A percentile compares a stretch with the other conserved stretches of the same genome.
phyloP scores from a whole-genome alignment of 257 asterid species.

The Scutellaria minor region DNA sequence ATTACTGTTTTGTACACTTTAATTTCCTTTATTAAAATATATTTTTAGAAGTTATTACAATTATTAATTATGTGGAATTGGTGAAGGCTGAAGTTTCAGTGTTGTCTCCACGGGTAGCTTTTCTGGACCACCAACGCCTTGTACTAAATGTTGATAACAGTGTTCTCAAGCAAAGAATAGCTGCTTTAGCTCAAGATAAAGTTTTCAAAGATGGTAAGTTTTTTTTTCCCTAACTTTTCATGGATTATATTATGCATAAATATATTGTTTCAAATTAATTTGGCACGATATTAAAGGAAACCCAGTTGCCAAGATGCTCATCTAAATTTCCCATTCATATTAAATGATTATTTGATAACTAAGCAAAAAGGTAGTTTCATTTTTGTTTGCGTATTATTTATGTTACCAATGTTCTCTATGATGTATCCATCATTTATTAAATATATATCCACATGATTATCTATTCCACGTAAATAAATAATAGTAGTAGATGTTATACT shows the following conservation, averaged over 20 bases:
- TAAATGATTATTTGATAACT: no score
- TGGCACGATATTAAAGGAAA: no score
- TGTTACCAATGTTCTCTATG: no score
- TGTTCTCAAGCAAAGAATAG: conserved; percentile 91
- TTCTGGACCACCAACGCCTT: conserved; percentile 91
- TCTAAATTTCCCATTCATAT: no score
- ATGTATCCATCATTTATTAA: neutral
- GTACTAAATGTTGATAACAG: conserved; percentile 84
- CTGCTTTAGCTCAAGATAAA: conserved; percentile 95
- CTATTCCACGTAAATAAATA: neutral
- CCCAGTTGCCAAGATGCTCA: no score
- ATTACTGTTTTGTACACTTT: neutral
- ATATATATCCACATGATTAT: neutral
- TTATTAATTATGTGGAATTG: neutral
- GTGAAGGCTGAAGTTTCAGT: conserved; percentile 89
- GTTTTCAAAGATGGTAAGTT: conserved; percentile 84
- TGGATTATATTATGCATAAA: no score
- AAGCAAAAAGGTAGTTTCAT: neutral
- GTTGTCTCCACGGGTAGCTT: conserved; percentile 91
- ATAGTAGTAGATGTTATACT: neutral
- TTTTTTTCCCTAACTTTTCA: neutral
- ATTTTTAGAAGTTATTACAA: neutral
- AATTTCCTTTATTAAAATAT: neutral
- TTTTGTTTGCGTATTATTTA: neutral
- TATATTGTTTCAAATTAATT: no score